Base-by-base conservation (phyloP, 495 filamentous ascomycete species). In the Sabuloglossum arenarium region DNA sequence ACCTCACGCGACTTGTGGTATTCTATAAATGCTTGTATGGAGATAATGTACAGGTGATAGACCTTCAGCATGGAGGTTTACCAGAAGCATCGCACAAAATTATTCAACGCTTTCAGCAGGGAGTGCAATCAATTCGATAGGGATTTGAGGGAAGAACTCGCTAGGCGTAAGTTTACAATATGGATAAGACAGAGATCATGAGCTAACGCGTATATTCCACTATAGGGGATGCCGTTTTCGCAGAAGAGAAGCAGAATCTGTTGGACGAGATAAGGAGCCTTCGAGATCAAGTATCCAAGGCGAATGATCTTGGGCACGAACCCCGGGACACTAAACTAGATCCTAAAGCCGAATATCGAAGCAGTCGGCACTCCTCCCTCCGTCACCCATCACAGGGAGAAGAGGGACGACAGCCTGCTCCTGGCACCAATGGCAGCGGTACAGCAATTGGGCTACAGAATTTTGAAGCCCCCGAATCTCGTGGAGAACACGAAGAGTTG, bases 61-160 rank as follows among this genome's bases (percentile, higher is more conserved):
- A 28, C 53, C 11, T 32, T 29, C 34, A 21, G 27, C n/a, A 59
- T 59, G 58, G 58, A 59, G 27, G 46, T 28, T 24, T 34, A 58
- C 21, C 21, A 59, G 25, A 59, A 51, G 25, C 58, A 59, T 51
- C 32, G 58, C 11, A 30, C 29, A 12, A 30, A 34, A 10, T 29
- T 59, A 32, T 58, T 50, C 30, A 32, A 58, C 21, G 42, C 39
- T 2, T 50, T 59, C 32, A 34, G 29, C 1, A 47, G 55, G 14
- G 37, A 57, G 23, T 56, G 34, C n/a, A 53, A 28, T 49, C 25
- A 47, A 30, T 50, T 57, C 8, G 53, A 57, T 6, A 42, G 16
- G 42, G 54, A 57, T 29, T 46, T 59, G 16, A 29, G 34, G n/a
- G 39, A 34, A 16, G 58, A 59, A 16, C 28, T 59, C 28, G n/a